These are phyloP conservation scores for Cicer cuneatum DNA, from an alignment of 306 rosid genomes.

Conservation along the genomic window DNA sequence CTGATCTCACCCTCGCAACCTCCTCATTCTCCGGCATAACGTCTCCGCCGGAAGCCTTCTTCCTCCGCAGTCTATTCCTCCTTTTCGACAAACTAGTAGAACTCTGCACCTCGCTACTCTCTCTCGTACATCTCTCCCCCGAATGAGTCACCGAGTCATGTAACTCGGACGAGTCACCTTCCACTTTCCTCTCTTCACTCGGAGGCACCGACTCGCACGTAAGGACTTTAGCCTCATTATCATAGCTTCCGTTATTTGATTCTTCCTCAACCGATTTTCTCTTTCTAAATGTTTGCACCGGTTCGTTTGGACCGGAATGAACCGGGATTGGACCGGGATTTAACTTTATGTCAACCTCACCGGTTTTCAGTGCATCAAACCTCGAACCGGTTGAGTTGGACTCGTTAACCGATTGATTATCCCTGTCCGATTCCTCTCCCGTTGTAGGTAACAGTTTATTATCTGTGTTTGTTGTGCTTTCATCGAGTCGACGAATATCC, in stretches of 20 bases:
- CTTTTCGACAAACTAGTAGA: conserved; percentile 73
- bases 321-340: conserved; percentile 38
- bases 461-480: conserved; percentile 33
- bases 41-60: conserved; percentile 49
- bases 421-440: conserved; percentile 70
- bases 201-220: conserved; percentile 57
- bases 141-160: conserved; percentile 68
- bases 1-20: conserved; percentile 48
- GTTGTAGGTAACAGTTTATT: conserved; percentile 34
- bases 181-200: conserved; percentile 54
- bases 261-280: conserved; percentile 52
- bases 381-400: conserved; percentile 84
- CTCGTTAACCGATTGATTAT: conserved; percentile 78
- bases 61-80: conserved; percentile 50
- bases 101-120: conserved; percentile 84
- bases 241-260: conserved; percentile 76
- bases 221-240: conserved; percentile 52
- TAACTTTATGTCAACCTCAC: conserved; percentile 29
- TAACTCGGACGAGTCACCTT: conserved; percentile 62
- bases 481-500: conserved; percentile 43
- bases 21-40: conserved; percentile 43
- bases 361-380: conserved; percentile 54
- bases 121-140: conserved; percentile 60
- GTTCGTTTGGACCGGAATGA: conserved; percentile 39
- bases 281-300: conserved; percentile 44